Evolutionary conservation across 2,329 filamentous ascomycete species (phyloP).

Genomic region (Pestalotiopsis sp.): DNA sequence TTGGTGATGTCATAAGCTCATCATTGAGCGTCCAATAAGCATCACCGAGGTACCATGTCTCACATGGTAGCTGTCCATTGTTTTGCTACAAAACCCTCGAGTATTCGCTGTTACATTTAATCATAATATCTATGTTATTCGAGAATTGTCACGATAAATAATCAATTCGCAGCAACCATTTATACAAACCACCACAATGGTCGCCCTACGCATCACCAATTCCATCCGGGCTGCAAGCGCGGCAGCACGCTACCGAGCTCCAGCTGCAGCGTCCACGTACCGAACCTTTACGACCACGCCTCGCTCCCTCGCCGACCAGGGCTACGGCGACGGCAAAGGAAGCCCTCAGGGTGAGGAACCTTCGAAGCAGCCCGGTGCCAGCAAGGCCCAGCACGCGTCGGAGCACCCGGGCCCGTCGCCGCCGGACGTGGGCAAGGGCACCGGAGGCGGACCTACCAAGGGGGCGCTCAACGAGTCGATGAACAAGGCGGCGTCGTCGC

Average conservation of each 20-base stretch:
- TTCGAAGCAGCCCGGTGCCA: slow-evolving; percentile 36
- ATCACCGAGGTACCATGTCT: neutral
- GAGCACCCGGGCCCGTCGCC: slow-evolving; percentile 48
- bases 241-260: slow-evolving; percentile 21
- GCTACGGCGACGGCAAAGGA: slow-evolving; percentile 44
- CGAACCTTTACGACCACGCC: slow-evolving; percentile 25
- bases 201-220: slow-evolving; percentile 28
- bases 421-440: slow-evolving; percentile 41
- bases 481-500: slow-evolving; percentile 21
- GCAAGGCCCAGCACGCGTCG: slow-evolving; percentile 31
- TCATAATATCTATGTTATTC: neutral
- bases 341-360: slow-evolving; percentile 39
- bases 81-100: neutral
- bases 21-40: neutral
- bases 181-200: slow-evolving; percentile 24
- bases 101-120: neutral
- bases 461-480: slow-evolving; percentile 27
- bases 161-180: neutral
- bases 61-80: neutral
- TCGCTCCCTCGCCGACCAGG: slow-evolving; percentile 26
- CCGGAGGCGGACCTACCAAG: slow-evolving; percentile 38
- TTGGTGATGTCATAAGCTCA: slow-evolving; percentile 9
- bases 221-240: slow-evolving; percentile 25
- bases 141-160: neutral
- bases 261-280: slow-evolving; percentile 19